A percentile compares a stretch with the other conserved stretches of the same genome.
Conservation (phyloP, 805 yeast genomes). For the Suhomyces pyralidae region DNA sequence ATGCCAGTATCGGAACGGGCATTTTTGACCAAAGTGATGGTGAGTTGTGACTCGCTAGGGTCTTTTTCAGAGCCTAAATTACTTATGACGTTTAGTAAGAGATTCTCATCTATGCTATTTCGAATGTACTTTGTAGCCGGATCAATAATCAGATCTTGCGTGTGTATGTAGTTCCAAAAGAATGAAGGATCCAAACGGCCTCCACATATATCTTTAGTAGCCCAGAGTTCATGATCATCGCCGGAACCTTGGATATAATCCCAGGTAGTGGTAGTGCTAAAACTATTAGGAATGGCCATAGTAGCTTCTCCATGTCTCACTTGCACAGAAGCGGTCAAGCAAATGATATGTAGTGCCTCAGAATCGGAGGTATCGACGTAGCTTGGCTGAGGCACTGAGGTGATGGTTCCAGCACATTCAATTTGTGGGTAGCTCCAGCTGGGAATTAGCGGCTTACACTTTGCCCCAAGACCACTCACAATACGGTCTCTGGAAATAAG, state of each 20-base stretch:
- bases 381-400: slow-evolving; percentile 21
- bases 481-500: slow-evolving; percentile 36
- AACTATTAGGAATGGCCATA: background rate
- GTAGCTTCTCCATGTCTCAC: slow-evolving; percentile 7
- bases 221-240: slow-evolving; percentile 91
- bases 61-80: background rate
- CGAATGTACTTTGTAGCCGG: slow-evolving; percentile 17
- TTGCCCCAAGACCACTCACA: slow-evolving; percentile 21
- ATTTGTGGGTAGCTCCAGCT: slow-evolving; percentile 60
- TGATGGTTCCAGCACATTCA: slow-evolving; percentile 30
- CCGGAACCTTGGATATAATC: slow-evolving; percentile 89
- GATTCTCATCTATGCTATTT: slow-evolving; percentile 22
- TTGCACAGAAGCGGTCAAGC: slow-evolving; percentile 61
- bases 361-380: slow-evolving; percentile 3
- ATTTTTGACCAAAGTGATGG: slow-evolving; percentile 12
- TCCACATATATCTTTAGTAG: slow-evolving; percentile 35
- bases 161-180: slow-evolving; percentile 50
- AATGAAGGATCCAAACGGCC: slow-evolving; percentile 48
- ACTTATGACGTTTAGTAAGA: slow-evolving; percentile 10
- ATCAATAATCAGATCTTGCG: slow-evolving; percentile 17
- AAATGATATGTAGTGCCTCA: slow-evolving; percentile 16
- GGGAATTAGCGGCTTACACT: slow-evolving; percentile 55
- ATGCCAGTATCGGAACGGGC: slow-evolving; percentile 22
- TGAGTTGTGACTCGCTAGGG: slow-evolving; percentile 1
- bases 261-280: slow-evolving; percentile 13